Evolutionary conservation across 2,329 filamentous ascomycete genomes (phyloP).

Genomic region (Thelonectria olida): DNA sequence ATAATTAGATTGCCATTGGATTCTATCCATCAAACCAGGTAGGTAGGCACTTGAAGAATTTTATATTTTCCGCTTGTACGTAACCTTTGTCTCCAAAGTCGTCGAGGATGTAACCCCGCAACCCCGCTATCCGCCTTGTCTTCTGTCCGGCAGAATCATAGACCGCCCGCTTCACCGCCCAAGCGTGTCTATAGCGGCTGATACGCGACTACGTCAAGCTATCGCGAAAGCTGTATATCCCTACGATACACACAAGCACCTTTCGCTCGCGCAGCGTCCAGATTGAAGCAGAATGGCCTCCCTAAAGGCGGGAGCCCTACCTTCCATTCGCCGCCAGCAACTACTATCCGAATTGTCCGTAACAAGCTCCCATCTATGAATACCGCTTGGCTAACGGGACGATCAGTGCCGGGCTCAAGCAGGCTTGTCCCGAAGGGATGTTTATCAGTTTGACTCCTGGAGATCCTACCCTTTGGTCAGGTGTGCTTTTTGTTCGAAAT

Average conservation of each 20-base stretch:
- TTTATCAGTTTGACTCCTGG: constrained; percentile 87
- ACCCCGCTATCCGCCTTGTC: constrained; percentile 33
- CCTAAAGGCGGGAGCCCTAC: constrained; percentile 56
- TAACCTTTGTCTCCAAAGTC: not conserved
- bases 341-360: constrained; percentile 84
- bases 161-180: constrained; percentile 43
- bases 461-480: constrained; percentile 84
- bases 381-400: constrained; percentile 36
- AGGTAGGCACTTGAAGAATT: not conserved
- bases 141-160: constrained; percentile 40
- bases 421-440: constrained; percentile 84
- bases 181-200: not conserved
- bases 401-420: constrained; percentile 78
- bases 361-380: constrained; percentile 5
- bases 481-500: constrained; percentile 90
- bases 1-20: not conserved
- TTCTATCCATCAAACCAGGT: not conserved
- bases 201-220: not conserved
- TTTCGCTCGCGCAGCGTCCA: not conserved
- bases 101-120: constrained; percentile 27
- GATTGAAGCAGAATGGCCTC: constrained; percentile 50
- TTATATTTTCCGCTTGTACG: no score
- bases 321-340: constrained; percentile 75
- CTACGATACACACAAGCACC: no score
- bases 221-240: not conserved